phyloP scores from a whole-genome alignment of 768 basidiomycete genomes.

The Macrolepiota dolichaula region DNA sequence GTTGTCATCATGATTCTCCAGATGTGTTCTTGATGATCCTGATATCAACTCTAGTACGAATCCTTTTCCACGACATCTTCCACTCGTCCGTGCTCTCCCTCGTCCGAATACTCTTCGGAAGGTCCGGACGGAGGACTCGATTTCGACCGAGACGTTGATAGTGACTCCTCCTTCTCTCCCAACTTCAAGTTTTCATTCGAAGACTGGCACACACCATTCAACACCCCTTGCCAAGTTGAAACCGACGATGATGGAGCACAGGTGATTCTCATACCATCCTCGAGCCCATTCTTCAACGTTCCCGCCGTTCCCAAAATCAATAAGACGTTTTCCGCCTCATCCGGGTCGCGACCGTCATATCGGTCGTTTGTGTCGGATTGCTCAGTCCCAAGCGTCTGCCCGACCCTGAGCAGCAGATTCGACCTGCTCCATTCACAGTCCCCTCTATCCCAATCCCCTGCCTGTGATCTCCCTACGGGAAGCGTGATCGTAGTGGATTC shows the following conservation, averaged over 20 bases:
- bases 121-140: conserved; percentile 1
- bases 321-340: neutral
- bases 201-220: conserved; percentile 9
- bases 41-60: conserved; percentile 1
- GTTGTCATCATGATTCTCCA: neutral
- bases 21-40: neutral
- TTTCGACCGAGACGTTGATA: neutral
- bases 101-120: conserved; percentile 8
- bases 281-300: conserved; percentile 34
- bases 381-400: conserved; percentile 21
- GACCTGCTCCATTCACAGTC: conserved; percentile 14
- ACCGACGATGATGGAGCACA: conserved; percentile 25
- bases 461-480: neutral
- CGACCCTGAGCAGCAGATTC: conserved; percentile 16
- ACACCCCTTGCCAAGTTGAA: conserved; percentile 5
- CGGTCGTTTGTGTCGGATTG: conserved; percentile 25
- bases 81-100: neutral
- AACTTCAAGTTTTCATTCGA: conserved; percentile 13
- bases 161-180: conserved; percentile 7
- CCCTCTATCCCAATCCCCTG: neutral
- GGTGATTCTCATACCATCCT: conserved; percentile 34
- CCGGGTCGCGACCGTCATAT: no score
- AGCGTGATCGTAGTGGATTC: neutral
- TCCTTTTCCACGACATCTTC: conserved; percentile 4
- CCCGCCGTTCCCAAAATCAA: conserved; percentile 24